Evolutionary conservation across 495 filamentous ascomycete genomes (phyloP), one percentile per base, ranked within the genome.

Genomic region (Neurospora sp.): DNA sequence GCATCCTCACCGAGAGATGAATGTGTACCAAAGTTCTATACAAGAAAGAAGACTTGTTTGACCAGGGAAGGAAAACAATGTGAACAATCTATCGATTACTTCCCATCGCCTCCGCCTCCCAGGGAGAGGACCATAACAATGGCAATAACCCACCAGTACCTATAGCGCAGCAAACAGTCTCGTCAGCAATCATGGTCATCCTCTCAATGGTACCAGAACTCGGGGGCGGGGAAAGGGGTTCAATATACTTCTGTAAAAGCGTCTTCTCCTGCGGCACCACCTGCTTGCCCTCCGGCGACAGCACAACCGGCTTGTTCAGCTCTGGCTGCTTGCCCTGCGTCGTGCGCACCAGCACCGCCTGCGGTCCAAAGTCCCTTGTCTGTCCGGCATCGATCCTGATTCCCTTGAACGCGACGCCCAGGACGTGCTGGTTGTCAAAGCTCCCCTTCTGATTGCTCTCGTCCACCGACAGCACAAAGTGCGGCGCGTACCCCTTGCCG

Each of bases 191-290:
- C n/a, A 31, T 40, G 4, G 39, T 71, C 70, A 45, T 61, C 72
- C 37, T 35, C 22, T 31, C 53, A 40, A 7, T 12, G 27, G 8
- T 4, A n/a, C 74, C 61, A 82, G 79, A 80, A 82, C 75, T 61
- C 27, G 22, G 22, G 4, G 6, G 16, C 2, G 41, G 8, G 27
- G 82, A 80, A 61, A 75, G 40, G 44, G 31, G 27, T 40, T 9
- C 16, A 61, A 86, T 86, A 77, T 82, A 92, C 89, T 91, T 92
- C 80, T 93, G 91, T 65, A 93, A 79, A 74, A 92, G 88, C 0
- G 84, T 84, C 86, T 92, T 92, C 86, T 92, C 89, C 78, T 81
- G 85, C 68, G 81, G 85, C 61, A 85, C 79, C 27, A 83, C 83
- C 70, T 81, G 83, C 80, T 84, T 89, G 10, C 91, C 91, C 75